phyloP scores from a whole-genome alignment of 495 filamentous ascomycete genomes.

The Penicillium steckii region DNA sequence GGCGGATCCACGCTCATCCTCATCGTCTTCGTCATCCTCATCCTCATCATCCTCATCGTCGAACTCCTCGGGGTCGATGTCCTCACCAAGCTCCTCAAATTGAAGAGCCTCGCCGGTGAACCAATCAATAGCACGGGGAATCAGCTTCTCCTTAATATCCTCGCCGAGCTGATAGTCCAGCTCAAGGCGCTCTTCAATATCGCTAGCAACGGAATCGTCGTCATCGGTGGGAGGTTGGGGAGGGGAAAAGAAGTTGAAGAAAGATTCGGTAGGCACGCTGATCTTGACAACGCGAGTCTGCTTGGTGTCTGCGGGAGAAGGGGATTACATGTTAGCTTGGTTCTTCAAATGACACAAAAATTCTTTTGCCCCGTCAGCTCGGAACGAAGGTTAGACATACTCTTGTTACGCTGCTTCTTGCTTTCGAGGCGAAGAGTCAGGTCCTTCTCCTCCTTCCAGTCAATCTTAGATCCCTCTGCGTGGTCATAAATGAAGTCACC shows the following conservation, averaged over 20 bases:
- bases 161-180: constrained; percentile 99
- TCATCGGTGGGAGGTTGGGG: constrained; percentile 79
- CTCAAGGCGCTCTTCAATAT: constrained; percentile 97
- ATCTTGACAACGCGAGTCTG: constrained; percentile 99
- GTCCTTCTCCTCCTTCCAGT: constrained; percentile 93
- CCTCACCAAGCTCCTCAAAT: constrained; percentile 91
- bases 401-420: constrained; percentile 99
- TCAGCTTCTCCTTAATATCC: constrained; percentile 99
- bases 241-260: constrained; percentile 99
- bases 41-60: constrained; percentile 93
- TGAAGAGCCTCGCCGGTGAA: constrained; percentile 98
- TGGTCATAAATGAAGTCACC: constrained; percentile 99
- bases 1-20: constrained; percentile 62
- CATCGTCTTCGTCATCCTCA: constrained; percentile 87
- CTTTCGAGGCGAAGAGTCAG: constrained; percentile 92
- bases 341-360: not conserved
- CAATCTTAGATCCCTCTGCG: constrained; percentile 95
- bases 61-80: constrained; percentile 77
- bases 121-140: constrained; percentile 98
- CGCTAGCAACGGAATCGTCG: constrained; percentile 74
- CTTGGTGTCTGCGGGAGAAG: constrained; percentile 73
- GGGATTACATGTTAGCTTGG: not conserved
- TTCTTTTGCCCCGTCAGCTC: not conserved
- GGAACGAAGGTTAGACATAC: constrained; percentile 52
- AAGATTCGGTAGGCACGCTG: constrained; percentile 96